Evolutionary conservation across 116 monocot species (phyloP).

Genomic region (Posidonia oceanica): DNA sequence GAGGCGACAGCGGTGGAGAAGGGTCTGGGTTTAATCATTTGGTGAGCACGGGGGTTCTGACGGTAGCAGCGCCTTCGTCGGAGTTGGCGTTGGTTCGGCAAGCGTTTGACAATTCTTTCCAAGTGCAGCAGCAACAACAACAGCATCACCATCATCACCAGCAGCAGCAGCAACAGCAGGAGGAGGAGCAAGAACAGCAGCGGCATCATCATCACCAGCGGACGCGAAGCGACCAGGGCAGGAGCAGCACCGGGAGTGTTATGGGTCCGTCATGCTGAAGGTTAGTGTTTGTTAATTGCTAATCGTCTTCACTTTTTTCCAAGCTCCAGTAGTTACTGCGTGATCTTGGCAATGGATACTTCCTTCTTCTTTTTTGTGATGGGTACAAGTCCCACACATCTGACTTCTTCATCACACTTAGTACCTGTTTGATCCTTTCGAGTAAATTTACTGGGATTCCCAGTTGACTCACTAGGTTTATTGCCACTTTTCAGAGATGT

Average conservation of each 20-base stretch:
- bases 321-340: too few relatives aligned
- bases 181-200: neutral
- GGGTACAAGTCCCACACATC: too few relatives aligned
- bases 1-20: neutral
- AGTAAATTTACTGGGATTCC: too few relatives aligned
- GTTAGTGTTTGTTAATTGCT: neutral
- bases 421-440: too few relatives aligned
- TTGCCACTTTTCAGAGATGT: too few relatives aligned
- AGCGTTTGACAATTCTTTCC: neutral
- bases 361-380: too few relatives aligned
- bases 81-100: conserved; percentile 6
- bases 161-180: neutral
- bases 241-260: conserved; percentile 2
- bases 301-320: neutral
- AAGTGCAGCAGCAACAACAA: neutral
- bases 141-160: neutral
- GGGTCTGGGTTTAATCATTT: neutral
- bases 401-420: too few relatives aligned
- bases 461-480: too few relatives aligned
- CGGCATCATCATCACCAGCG: neutral
- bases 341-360: neutral
- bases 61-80: neutral
- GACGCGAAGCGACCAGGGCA: neutral
- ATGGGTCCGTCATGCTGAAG: neutral
- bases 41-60: neutral